These are phyloP conservation scores for Lanmaoa rubissima DNA, from an alignment of 768 basidiomycete genomes.

Conservation along the genomic window DNA sequence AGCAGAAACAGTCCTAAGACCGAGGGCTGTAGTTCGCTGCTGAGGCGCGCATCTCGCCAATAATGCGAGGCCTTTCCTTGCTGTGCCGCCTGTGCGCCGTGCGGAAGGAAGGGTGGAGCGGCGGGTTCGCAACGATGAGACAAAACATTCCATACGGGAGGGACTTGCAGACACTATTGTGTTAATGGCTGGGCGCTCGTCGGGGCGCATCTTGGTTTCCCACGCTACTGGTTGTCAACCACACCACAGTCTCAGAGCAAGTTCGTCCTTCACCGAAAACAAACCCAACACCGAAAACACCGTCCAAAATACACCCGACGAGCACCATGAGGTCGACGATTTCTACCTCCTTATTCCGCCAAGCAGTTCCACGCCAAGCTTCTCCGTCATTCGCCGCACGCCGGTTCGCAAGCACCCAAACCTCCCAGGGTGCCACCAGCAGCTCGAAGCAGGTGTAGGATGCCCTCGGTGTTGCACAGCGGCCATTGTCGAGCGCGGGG, in stretches of 20 bases:
- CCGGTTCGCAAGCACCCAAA: conserved; percentile 40
- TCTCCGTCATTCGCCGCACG: conserved; percentile 16
- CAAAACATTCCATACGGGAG: too few species aligned
- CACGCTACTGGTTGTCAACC: too few species aligned
- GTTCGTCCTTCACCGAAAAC: background rate
- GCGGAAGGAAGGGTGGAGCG: too few species aligned
- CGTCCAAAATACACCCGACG: background rate
- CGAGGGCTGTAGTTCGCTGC: too few species aligned
- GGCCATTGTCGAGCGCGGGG: conserved; percentile 49
- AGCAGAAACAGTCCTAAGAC: too few species aligned
- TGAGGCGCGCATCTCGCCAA: too few species aligned
- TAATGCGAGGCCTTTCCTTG: too few species aligned
- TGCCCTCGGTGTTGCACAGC: conserved; percentile 55
- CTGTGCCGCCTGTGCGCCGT: too few species aligned
- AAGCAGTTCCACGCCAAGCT: conserved; percentile 15
- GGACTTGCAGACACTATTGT: too few species aligned
- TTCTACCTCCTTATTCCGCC: conserved; percentile 25
- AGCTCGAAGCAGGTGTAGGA: conserved; percentile 71
- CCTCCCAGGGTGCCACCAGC: conserved; percentile 36
- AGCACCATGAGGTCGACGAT: conserved; percentile 25
- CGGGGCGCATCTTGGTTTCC: too few species aligned
- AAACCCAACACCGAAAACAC: background rate
- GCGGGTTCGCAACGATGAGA: too few species aligned
- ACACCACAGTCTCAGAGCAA: background rate
- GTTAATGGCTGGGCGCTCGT: too few species aligned